Percentiles rank a stretch among this genome's conserved stretches.
phyloP scores from a whole-genome alignment of 2,329 filamentous ascomycete species.

The Aureobasidium musti region DNA sequence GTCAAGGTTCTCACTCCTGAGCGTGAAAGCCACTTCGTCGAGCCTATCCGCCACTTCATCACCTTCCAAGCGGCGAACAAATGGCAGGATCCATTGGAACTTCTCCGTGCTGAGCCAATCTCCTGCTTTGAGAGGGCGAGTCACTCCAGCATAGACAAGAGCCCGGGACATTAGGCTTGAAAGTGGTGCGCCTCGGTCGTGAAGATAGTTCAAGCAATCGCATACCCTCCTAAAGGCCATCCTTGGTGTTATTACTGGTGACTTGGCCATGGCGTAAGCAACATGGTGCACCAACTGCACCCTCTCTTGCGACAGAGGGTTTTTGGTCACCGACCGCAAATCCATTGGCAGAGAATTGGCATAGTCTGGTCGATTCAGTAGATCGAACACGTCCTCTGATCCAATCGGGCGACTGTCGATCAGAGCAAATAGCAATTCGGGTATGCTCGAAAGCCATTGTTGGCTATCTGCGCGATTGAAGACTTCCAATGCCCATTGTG shows the following conservation, averaged over 20 bases:
- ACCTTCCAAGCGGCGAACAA: constrained; percentile 50
- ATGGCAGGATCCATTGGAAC: constrained; percentile 49
- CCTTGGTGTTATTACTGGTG: constrained; percentile 43
- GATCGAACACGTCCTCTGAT: constrained; percentile 32
- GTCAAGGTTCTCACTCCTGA: constrained; percentile 12
- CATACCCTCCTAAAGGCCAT: constrained; percentile 50
- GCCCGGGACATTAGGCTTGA: constrained; percentile 50
- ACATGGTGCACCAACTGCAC: constrained; percentile 50
- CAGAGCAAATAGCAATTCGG: constrained; percentile 34
- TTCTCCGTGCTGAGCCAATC: constrained; percentile 40
- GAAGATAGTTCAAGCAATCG: constrained; percentile 52
- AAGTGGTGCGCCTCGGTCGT: constrained; percentile 47
- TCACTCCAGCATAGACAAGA: constrained; percentile 54
- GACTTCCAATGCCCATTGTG: constrained; percentile 32
- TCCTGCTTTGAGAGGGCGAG: constrained; percentile 46
- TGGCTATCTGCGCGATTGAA: constrained; percentile 31
- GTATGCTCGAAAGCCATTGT: constrained; percentile 32
- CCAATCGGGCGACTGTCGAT: constrained; percentile 30
- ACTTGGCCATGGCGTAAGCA: constrained; percentile 49
- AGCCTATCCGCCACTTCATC: constrained; percentile 44
- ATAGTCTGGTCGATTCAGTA: constrained; percentile 34
- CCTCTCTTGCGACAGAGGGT: constrained; percentile 41
- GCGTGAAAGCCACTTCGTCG: constrained; percentile 33
- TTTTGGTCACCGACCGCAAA: background rate
- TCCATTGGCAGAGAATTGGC: constrained; percentile 30